Base-by-base conservation (phyloP, 768 basidiomycete species). In the Amanita pseudoporphyria region DNA sequence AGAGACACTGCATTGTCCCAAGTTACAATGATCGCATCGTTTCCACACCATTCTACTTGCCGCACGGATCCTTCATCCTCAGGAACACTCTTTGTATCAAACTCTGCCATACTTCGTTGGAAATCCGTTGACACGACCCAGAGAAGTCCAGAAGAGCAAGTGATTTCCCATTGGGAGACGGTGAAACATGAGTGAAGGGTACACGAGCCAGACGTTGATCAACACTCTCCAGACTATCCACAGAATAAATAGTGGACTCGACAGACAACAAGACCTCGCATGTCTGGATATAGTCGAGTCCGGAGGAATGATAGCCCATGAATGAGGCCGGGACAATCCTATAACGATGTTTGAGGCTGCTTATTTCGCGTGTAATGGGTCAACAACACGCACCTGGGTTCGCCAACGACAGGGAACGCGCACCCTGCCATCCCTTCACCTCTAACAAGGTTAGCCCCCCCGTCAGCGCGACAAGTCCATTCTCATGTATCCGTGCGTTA, bases 111-210 rank as follows among this genome's bases (percentile, higher is more conserved):
- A 58, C 77, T 87, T 36, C 89, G 77, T 54, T 88, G 84, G 60
- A 98, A 97, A 64, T 97, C 91, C 10, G 83, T 78, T 10, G 94
- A 95, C n/a, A 97, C 89, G 31, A 97, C 94, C 86, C 88, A 91
- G 24, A 97, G 77, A 4, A 77, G 68, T 5, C 83, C 83, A 9
- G 73, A 69, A 98, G 69, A 0, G 92, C 92, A 13, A 98, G 73
- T 40, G 91, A 84, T 58, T 94, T 92, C 32, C 95, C 95, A 57
- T 93, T 94, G 1, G 96, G 95, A 0, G 95, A 97, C 2, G 90
- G 86, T 0, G 86, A 77, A 45, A 98, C 76, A 57, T 86, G 85
- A 0, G 76, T 77, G 64, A 97, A 97, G 2, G 96, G 96, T 0
- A 93, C 95, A 28, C 87, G 78, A 6, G 83, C 82, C 7, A 97